Evolutionary conservation across 495 filamentous ascomycete species (phyloP).

Genomic region (Penicillium pancosmium): DNA sequence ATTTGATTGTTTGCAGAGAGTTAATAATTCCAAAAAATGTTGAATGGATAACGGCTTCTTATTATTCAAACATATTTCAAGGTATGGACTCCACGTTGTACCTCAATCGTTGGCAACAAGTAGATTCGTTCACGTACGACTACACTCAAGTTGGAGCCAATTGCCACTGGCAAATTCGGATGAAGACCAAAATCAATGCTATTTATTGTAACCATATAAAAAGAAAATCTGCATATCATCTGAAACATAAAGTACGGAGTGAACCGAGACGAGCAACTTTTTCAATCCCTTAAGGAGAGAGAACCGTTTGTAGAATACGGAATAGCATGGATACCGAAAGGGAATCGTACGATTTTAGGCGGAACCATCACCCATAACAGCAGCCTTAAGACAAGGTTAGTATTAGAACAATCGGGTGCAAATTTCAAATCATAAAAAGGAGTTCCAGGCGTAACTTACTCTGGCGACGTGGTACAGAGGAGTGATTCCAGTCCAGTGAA

Average conservation of each 20-base stretch:
- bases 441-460: slow-evolving; percentile 27
- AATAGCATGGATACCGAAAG: not conserved
- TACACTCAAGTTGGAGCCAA: too few species aligned
- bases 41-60: too few species aligned
- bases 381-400: slow-evolving; percentile 18
- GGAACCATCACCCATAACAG: slow-evolving; percentile 32
- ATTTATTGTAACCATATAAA: slow-evolving; percentile 5
- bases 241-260: not conserved
- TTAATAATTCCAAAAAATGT: not conserved
- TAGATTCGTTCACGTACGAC: not conserved
- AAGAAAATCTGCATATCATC: slow-evolving; percentile 3
- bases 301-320: not conserved
- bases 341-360: slow-evolving; percentile 12
- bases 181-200: slow-evolving; percentile 1
- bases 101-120: not conserved
- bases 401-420: not conserved
- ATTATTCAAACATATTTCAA: too few species aligned
- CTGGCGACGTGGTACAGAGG: slow-evolving; percentile 69
- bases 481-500: slow-evolving; percentile 77
- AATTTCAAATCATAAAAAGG: not conserved
- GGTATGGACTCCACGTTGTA: not conserved
- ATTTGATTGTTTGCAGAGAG: not conserved
- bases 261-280: slow-evolving; percentile 5
- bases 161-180: not conserved
- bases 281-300: not conserved